phyloP scores from a whole-genome alignment of 331 rosid species.

The Saraca asoca region DNA sequence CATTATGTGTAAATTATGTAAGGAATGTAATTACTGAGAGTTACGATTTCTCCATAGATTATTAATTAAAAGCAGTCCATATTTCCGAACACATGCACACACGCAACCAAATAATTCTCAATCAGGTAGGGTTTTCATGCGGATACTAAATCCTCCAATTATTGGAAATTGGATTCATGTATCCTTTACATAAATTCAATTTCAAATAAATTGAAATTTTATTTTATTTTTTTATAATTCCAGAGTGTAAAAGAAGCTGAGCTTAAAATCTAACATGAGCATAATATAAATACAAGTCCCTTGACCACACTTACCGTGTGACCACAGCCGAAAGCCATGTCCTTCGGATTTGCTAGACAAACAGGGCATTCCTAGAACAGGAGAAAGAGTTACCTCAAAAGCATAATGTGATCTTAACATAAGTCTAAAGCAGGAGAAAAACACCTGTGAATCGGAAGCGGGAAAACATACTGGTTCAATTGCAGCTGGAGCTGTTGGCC shows the following conservation, averaged over 20 bases:
- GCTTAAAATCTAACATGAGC: not conserved
- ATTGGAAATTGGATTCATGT: no score
- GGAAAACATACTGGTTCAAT: slow-evolving; percentile 57
- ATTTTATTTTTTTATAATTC: no score
- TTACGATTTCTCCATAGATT: no score
- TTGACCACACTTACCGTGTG: slow-evolving; percentile 66
- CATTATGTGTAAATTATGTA: not conserved
- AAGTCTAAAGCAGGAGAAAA: slow-evolving; percentile 2
- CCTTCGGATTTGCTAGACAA: slow-evolving; percentile 84
- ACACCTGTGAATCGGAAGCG: no score
- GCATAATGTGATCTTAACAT: slow-evolving; percentile 24
- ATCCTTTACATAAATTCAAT: no score
- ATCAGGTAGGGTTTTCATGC: not conserved
- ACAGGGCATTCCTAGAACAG: slow-evolving; percentile 77
- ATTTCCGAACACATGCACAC: no score
- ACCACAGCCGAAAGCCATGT: slow-evolving; percentile 98
- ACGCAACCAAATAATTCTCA: no score
- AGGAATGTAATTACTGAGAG: not conserved
- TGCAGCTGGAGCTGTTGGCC: slow-evolving; percentile 48
- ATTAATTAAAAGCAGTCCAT: no score
- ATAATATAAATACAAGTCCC: slow-evolving; percentile 13
- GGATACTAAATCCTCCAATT: not conserved
- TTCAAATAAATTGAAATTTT: no score
- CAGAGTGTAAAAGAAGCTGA: not conserved
- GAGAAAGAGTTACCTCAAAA: slow-evolving; percentile 26